phyloP scores from a whole-genome alignment of 139 green algal species.

The Bryopsis sp. region DNA sequence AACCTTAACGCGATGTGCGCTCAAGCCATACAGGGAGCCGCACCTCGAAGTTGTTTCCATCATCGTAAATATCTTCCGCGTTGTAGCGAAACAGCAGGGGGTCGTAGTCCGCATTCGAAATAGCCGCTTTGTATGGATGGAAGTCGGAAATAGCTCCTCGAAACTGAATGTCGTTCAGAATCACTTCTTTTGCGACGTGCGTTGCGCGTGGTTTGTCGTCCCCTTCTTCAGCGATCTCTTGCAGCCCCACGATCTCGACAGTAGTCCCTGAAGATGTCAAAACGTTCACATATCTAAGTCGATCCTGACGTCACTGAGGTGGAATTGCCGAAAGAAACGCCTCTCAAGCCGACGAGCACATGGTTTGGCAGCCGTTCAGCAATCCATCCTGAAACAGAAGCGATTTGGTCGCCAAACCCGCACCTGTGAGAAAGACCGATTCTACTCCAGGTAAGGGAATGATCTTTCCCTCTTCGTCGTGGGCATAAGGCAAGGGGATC shows the following conservation, averaged over 20 bases:
- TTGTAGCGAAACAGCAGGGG: conserved; percentile 48
- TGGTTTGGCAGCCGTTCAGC: neutral
- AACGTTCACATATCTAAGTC: no score
- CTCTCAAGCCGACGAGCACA: neutral
- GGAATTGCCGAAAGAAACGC: no score
- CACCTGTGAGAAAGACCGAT: conserved; percentile 50
- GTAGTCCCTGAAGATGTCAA: conserved; percentile 26
- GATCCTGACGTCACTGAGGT: no score
- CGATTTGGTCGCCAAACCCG: neutral
- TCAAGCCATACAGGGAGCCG: neutral
- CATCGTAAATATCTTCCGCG: conserved; percentile 64
- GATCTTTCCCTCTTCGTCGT: conserved; percentile 34
- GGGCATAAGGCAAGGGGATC: conserved; percentile 27
- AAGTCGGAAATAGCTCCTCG: conserved; percentile 74
- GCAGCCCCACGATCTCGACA: conserved; percentile 32
- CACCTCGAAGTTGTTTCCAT: conserved; percentile 77
- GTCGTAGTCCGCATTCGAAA: conserved; percentile 52
- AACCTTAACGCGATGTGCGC: no score
- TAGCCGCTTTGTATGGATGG: conserved; percentile 45
- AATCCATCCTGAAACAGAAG: neutral
- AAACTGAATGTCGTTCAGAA: conserved; percentile 75
- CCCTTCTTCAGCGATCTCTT: neutral
- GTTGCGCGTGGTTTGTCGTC: neutral
- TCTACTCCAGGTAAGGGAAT: conserved; percentile 33
- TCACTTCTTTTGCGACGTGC: conserved; percentile 35